These are phyloP conservation scores for Schizosaccharomyces lindneri DNA, from an alignment of 805 yeast species.

Conservation along the genomic window DNA sequence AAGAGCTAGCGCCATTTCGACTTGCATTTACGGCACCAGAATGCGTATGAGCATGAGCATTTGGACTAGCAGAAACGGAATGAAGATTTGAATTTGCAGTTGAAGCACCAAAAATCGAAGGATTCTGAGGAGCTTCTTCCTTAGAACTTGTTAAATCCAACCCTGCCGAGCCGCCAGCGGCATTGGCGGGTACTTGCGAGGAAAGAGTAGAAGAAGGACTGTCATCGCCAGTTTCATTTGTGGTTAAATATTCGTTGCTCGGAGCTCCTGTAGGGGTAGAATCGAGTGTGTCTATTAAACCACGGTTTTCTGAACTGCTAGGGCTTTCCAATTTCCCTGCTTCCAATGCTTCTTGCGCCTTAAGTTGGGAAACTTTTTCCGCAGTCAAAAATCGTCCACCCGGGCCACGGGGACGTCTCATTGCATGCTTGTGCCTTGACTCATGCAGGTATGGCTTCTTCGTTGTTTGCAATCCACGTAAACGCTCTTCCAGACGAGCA, in stretches of 20 bases:
- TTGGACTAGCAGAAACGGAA: too few species aligned
- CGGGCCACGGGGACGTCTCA: conserved; percentile 97
- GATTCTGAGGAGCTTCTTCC: too few species aligned
- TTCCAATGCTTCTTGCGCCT: conserved; percentile 8
- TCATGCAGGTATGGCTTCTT: conserved; percentile 71
- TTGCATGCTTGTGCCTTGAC: conserved; percentile 93
- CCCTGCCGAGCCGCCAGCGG: not conserved
- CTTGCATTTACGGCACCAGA: too few species aligned
- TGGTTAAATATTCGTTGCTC: too few species aligned
- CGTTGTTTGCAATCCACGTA: conserved; percentile 11
- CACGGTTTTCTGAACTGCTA: too few species aligned
- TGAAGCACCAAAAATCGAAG: too few species aligned
- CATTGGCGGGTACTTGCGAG: not conserved
- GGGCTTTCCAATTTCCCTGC: not conserved
- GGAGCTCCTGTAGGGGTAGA: not conserved
- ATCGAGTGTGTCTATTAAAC: not conserved
- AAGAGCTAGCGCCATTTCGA: too few species aligned
- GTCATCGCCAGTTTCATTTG: too few species aligned
- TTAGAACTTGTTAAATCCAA: too few species aligned
- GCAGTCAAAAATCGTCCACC: conserved; percentile 95
- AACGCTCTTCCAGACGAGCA: conserved; percentile 70
- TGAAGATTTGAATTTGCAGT: too few species aligned
- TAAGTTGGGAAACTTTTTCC: conserved; percentile 45
- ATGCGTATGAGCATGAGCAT: too few species aligned
- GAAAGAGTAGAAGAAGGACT: too few species aligned